phyloP scores from a whole-genome alignment of 495 filamentous ascomycete genomes.

The Lophiostoma macrostomum region DNA sequence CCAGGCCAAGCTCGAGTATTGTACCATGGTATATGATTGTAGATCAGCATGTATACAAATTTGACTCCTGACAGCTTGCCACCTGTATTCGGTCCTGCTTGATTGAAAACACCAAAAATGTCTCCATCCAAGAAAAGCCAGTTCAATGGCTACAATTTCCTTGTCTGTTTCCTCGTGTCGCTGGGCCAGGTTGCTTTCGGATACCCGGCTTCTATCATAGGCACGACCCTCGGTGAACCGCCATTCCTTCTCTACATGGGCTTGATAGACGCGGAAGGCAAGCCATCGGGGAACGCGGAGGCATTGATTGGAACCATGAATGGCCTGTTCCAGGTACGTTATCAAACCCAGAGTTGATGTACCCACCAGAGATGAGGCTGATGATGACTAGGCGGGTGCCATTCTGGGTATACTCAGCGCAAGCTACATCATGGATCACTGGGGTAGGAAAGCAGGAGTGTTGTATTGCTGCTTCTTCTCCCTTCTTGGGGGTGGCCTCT shows the following conservation, averaged over 20 bases:
- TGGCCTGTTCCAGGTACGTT: slow-evolving; percentile 27
- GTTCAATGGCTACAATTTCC: slow-evolving; percentile 31
- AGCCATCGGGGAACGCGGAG: slow-evolving; percentile 9
- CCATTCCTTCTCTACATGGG: slow-evolving; percentile 30
- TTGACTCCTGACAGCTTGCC: no score
- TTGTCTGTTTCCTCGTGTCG: slow-evolving; percentile 20
- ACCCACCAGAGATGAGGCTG: not conserved
- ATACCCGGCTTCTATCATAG: slow-evolving; percentile 28
- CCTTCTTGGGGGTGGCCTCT: slow-evolving; percentile 23
- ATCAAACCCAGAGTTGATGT: not conserved
- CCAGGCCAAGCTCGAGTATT: no score
- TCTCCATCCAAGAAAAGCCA: slow-evolving; percentile 7
- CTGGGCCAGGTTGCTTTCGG: slow-evolving; percentile 31
- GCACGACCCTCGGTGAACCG: slow-evolving; percentile 26
- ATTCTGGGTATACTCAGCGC: slow-evolving; percentile 19
- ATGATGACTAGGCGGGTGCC: slow-evolving; percentile 21
- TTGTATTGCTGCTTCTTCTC: slow-evolving; percentile 26
- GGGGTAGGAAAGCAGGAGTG: slow-evolving; percentile 26
- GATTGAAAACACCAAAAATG: no score
- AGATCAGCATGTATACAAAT: no score
- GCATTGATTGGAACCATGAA: slow-evolving; percentile 26
- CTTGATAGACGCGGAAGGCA: slow-evolving; percentile 25
- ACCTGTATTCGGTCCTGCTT: no score
- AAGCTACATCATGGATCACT: slow-evolving; percentile 28
- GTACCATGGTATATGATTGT: no score